Evolutionary conservation across 2,329 filamentous ascomycete species (phyloP), one percentile per base, ranked within the genome.

Genomic region (Sporothrix pseudoabietina): DNA sequence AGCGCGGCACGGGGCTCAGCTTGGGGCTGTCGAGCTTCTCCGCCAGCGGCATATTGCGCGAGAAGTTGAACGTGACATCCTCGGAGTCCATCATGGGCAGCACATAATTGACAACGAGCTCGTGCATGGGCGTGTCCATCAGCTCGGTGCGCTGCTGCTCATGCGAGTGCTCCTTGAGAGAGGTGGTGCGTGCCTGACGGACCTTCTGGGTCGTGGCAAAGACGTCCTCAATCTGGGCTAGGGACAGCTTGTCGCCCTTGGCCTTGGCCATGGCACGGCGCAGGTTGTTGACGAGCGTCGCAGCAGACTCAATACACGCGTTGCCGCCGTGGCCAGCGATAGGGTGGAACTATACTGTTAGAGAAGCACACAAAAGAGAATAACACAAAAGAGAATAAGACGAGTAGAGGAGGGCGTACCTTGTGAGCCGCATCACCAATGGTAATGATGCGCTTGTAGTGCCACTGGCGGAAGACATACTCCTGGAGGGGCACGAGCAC

Each of bases 401-500:
- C 3, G 3, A 12, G 9, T 44, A 12, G 41, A 3, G 9, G 9
- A 26, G 1, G 19, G 19, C 19, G 2, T 74, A 79, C 79, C 78
- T 82, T 82, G 72, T 82, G 81, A 0, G 75, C 78, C 0, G 80
- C 76, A 57, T 82, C 81, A 3, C 81, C 81, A 0, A 82, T 74
- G 3, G 75, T 75, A 0, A 81, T 73, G 9, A 81, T 79, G 2
- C 80, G 76, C 8, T 77, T 71, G 69, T 78, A 80, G 71, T 78
- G 77, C 81, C 81, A 82, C 59, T 78, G 79, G n/a, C 80, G 76
- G 47, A 76, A 80, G 2, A 80, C 78, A 19, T 78, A 71, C 49
- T 82, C 80, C 16, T 80, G 81, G 1, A 83, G 68, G 0, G 80
- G 76, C 1, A 79, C 80, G 35, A 84, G 75, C 0, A 78, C 79